Percentiles rank a stretch among this genome's conserved stretches.
Conservation (phyloP, 1,139 yeast species). For the Suhomyces bokatorum region DNA sequence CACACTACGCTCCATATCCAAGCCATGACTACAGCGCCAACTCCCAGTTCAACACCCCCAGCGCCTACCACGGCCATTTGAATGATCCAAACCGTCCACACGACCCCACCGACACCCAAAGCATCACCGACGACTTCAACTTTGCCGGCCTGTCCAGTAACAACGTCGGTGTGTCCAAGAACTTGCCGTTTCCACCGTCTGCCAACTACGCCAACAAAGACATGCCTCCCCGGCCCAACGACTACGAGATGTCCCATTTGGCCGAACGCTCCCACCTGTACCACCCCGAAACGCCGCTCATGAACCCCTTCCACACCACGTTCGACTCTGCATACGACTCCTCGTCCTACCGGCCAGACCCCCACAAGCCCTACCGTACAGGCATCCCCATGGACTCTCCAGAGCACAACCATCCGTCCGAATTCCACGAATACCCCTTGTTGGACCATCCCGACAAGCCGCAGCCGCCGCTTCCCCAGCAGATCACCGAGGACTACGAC, state of each 20-base stretch:
- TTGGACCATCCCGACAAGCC: constrained; percentile 8
- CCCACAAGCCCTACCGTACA: background rate
- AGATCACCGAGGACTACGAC: constrained; percentile 3
- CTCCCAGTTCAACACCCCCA: constrained; percentile 1
- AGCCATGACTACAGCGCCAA: background rate
- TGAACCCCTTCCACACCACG: constrained; percentile 10
- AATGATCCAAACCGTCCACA: too few relatives aligned
- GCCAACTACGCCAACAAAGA: constrained; percentile 1
- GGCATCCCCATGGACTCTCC: constrained; percentile 9
- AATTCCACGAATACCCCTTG: constrained; percentile 8
- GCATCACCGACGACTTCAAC: constrained; percentile 4
- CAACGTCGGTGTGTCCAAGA: background rate
- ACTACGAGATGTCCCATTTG: constrained; percentile 8
- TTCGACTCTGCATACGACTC: constrained; percentile 1
- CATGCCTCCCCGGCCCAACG: constrained; percentile 7
- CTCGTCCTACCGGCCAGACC: background rate
- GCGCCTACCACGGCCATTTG: background rate
- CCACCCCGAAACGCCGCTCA: constrained; percentile 8
- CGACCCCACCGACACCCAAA: background rate
- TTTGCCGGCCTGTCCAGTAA: constrained; percentile 1
- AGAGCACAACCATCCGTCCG: constrained; percentile 1
- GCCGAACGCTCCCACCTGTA: background rate
- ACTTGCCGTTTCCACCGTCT: constrained; percentile 9
- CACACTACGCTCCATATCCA: constrained; percentile 7
- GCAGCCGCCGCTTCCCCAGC: constrained; percentile 8